These are phyloP conservation scores for Hypericum androsaemum DNA, from an alignment of 345 rosid genomes.

Conservation along the genomic window DNA sequence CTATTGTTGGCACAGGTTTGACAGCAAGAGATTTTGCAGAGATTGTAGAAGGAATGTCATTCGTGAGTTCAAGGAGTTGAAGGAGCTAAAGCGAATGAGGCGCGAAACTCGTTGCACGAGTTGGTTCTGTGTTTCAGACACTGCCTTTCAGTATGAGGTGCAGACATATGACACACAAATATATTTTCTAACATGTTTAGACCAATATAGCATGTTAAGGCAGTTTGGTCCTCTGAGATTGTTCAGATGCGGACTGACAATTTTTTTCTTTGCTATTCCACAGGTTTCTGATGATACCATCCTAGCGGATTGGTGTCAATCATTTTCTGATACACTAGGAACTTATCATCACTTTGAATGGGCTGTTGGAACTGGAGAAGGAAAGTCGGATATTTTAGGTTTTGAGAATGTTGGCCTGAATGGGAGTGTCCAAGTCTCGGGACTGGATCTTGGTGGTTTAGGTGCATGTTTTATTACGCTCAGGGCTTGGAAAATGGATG, in stretches of 20 bases:
- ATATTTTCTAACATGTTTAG: neutral
- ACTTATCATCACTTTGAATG: constrained; percentile 83
- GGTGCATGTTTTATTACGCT: constrained; percentile 72
- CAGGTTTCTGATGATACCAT: constrained; percentile 73
- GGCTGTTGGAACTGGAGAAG: constrained; percentile 91
- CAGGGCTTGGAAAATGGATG: constrained; percentile 76
- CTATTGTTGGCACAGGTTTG: constrained; percentile 51
- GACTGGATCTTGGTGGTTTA: constrained; percentile 55
- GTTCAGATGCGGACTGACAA: too few species aligned
- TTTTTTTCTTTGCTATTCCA: constrained; percentile 15
- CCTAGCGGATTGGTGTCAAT: constrained; percentile 76
- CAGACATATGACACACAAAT: too few species aligned
- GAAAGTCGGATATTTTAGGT: constrained; percentile 73
- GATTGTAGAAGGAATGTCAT: constrained; percentile 88
- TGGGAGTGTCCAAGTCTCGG: constrained; percentile 52
- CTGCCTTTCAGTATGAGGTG: constrained; percentile 80
- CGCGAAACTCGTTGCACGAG: constrained; percentile 80
- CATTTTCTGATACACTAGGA: constrained; percentile 60
- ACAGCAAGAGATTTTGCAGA: constrained; percentile 95
- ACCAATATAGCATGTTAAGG: neutral
- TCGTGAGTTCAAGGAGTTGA: constrained; percentile 89
- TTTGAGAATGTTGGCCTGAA: constrained; percentile 73
- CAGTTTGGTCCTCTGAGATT: too few species aligned
- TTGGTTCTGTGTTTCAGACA: constrained; percentile 89
- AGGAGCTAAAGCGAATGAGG: constrained; percentile 85